A percentile compares a stretch with the other conserved stretches of the same genome.
These are phyloP conservation scores for Lenzites betulinus DNA, from an alignment of 768 basidiomycete genomes.

Conservation along the genomic window DNA sequence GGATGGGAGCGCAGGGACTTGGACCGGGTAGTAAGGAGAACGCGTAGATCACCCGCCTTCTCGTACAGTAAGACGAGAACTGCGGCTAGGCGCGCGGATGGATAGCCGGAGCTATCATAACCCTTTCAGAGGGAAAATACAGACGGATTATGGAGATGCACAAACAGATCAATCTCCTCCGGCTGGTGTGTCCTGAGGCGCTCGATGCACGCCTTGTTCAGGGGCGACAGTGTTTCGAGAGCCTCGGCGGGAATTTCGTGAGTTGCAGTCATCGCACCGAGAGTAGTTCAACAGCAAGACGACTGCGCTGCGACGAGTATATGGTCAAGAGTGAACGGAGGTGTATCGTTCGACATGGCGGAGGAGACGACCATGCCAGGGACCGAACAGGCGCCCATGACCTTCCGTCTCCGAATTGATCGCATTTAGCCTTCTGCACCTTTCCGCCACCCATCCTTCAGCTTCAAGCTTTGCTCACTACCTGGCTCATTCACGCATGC, in stretches of 20 bases:
- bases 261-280: neutral
- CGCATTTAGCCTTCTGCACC: conserved; percentile 3
- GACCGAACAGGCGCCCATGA: neutral
- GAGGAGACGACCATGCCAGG: conserved; percentile 1
- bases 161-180: conserved; percentile 55
- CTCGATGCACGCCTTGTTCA: conserved; percentile 36
- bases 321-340: neutral
- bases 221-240: conserved; percentile 20
- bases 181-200: conserved; percentile 38
- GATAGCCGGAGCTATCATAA: conserved; percentile 36
- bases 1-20: conserved; percentile 74
- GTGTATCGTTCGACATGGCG: conserved; percentile 9
- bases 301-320: neutral
- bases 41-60: conserved; percentile 62
- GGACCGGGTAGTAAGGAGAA: conserved; percentile 85
- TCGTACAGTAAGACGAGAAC: conserved; percentile 83
- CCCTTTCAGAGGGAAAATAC: neutral
- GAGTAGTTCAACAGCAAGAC: neutral
- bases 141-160: conserved; percentile 30
- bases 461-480: too few species aligned
- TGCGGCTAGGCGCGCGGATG: conserved; percentile 58
- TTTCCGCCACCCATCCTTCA: neutral
- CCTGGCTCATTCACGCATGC: neutral
- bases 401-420: conserved; percentile 2
- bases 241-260: conserved; percentile 3